A percentile compares a stretch with the other conserved stretches of the same genome.
Conservation (phyloP, 176 grass and related monocot species). For the Aegilops bicornis region DNA sequence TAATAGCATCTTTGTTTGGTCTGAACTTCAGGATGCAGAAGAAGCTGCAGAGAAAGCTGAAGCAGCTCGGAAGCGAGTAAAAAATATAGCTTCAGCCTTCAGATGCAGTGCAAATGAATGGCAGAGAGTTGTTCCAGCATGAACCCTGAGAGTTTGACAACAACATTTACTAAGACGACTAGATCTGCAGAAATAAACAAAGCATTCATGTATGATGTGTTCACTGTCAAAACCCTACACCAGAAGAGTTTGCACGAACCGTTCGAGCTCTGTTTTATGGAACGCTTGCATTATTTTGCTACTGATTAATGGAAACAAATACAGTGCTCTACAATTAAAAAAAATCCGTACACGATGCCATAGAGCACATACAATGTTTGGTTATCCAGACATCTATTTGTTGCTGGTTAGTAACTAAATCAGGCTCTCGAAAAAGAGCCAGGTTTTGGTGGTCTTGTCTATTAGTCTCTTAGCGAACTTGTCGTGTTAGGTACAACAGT, state of each 20-base stretch:
- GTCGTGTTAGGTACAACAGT: too few species aligned
- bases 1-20: background rate
- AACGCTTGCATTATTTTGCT: background rate
- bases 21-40: slow-evolving; percentile 53
- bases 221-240: background rate
- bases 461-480: background rate
- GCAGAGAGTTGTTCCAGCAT: slow-evolving; percentile 73
- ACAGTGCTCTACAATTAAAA: background rate
- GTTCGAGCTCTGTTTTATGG: background rate
- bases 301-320: background rate
- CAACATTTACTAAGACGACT: slow-evolving; percentile 47
- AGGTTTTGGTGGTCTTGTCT: background rate
- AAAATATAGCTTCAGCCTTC: slow-evolving; percentile 55
- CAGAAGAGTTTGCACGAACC: background rate
- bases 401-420: background rate
- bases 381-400: background rate
- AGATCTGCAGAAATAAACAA: background rate
- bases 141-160: slow-evolving; percentile 91
- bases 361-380: too few species aligned
- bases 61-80: slow-evolving; percentile 54
- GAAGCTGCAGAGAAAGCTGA: slow-evolving; percentile 56
- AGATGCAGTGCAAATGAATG: slow-evolving; percentile 76
- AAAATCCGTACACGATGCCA: too few species aligned
- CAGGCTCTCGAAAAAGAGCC: background rate
- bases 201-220: background rate